Base-by-base conservation (phyloP, 352 stramenopile genomes). In the Phytopythium montanum region DNA sequence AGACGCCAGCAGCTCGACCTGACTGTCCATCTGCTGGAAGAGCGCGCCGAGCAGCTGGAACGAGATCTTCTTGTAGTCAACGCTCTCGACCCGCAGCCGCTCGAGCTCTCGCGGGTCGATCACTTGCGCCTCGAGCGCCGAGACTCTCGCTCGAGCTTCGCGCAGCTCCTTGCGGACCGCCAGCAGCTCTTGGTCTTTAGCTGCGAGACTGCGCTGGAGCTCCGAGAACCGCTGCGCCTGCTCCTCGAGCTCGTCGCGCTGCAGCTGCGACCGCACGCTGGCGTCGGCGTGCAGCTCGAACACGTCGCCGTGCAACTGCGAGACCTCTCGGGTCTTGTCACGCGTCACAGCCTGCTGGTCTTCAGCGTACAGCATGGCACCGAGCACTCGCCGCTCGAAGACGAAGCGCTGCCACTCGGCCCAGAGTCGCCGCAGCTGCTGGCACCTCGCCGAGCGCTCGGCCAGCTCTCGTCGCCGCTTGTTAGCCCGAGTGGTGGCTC, bases 341-440 rank as follows among this genome's bases (percentile, higher is more conserved):
- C 56, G 65, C 8, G 70, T 85, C 25, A 69, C 62, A 6, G 63
- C 72, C 53, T 90, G 79, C 59, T 92, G 70, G 10, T 73, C 61
- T 33, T 88, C 66, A 1, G 83, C 83, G 33, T 87, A 91, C 21
- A 91, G 50, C 76, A 91, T 90, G 0, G 83, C 83, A n/a, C 83
- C 83, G 45, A 91, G 50, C 23, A 87, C 79, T 31, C 81, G 71
- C 3, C 81, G 71, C 54, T 87, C 64, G 59, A 85, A 80, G 34
- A 88, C 59, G 53, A 81, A 84, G 16, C 73, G 53, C n/a, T 70
- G 75, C 81, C 83, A 92, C 28, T 53, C 67, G 12, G 62, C 66
- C 62, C 73, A 85, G 0, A 74, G 61, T 5, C 69, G 73, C 41
- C 72, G 75, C 46, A 88, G 56, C 0, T 60, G 64, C 19, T 70